Evolutionary conservation across 192 early-diverging fungal species (phyloP).

Genomic region (Coemansia sp.): DNA sequence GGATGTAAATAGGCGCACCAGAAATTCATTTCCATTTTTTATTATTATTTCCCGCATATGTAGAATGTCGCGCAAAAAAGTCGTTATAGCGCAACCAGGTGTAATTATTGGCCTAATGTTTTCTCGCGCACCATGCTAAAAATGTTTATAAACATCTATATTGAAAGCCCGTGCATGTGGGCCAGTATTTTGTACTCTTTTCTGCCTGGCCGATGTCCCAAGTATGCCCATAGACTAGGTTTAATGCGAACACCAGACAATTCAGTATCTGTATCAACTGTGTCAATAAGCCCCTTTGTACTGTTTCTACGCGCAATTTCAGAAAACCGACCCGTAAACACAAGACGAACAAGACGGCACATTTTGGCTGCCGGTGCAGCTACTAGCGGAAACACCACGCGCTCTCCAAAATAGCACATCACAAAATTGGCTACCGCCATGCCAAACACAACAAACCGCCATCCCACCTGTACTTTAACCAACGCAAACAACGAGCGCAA

Average conservation of each 20-base stretch:
- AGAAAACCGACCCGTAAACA: neutral
- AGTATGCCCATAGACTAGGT: conserved; percentile 25
- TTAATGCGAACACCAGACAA: neutral
- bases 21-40: too few species aligned
- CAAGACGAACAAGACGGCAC: neutral
- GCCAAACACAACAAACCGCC: conserved; percentile 36
- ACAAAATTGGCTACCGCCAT: conserved; percentile 44
- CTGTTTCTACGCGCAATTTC: neutral
- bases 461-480: conserved; percentile 17
- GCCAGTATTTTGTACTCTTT: conserved; percentile 33
- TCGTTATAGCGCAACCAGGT: too few species aligned
- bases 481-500: conserved; percentile 33
- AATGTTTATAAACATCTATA: too few species aligned
- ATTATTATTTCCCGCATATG: too few species aligned
- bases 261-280: neutral
- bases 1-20: too few species aligned
- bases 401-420: conserved; percentile 33
- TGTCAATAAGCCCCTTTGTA: neutral
- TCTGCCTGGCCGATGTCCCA: conserved; percentile 24
- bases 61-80: too few species aligned
- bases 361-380: conserved; percentile 26
- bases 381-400: conserved; percentile 36
- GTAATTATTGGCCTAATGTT: too few species aligned
- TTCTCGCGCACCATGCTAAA: too few species aligned
- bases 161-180: too few species aligned